A percentile compares a stretch with the other conserved stretches of the same genome.
phyloP scores from a whole-genome alignment of 345 rosid species.

The Reutealis trisperma region DNA sequence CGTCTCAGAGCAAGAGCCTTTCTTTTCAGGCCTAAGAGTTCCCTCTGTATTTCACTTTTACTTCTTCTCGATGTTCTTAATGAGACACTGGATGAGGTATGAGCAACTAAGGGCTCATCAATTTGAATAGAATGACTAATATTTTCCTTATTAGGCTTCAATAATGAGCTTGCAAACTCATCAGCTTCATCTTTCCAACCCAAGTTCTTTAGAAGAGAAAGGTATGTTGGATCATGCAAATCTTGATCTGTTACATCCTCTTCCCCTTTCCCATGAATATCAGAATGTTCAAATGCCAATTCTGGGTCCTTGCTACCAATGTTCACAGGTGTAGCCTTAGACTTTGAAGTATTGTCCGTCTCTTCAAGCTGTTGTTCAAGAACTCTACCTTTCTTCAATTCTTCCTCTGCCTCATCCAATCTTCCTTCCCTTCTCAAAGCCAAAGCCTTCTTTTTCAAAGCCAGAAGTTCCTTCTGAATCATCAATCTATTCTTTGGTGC shows the following conservation, averaged over 20 bases:
- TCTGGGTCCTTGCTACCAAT: slow-evolving; percentile 21
- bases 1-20: slow-evolving; percentile 78
- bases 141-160: slow-evolving; percentile 25
- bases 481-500: slow-evolving; percentile 51
- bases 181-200: slow-evolving; percentile 72
- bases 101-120: slow-evolving; percentile 26
- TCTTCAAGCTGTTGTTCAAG: slow-evolving; percentile 75
- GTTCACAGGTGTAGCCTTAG: slow-evolving; percentile 27
- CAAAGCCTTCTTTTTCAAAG: slow-evolving; percentile 72
- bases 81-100: slow-evolving; percentile 22
- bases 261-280: slow-evolving; percentile 38
- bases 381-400: slow-evolving; percentile 59
- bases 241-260: slow-evolving; percentile 71
- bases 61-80: slow-evolving; percentile 45
- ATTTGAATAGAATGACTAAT: slow-evolving; percentile 28
- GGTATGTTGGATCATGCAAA: slow-evolving; percentile 62
- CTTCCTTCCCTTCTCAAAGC: slow-evolving; percentile 76
- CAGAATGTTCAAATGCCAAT: slow-evolving; percentile 28
- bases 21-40: slow-evolving; percentile 76
- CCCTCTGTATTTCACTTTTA: slow-evolving; percentile 81
- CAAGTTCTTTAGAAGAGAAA: slow-evolving; percentile 51
- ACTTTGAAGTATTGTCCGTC: slow-evolving; percentile 46
- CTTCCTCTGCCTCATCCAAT: slow-evolving; percentile 68
- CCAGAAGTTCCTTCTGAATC: slow-evolving; percentile 73
- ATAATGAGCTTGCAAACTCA: slow-evolving; percentile 19